Base-by-base conservation (phyloP, 805 yeast species). In the Wickerhamiella australiensis region DNA sequence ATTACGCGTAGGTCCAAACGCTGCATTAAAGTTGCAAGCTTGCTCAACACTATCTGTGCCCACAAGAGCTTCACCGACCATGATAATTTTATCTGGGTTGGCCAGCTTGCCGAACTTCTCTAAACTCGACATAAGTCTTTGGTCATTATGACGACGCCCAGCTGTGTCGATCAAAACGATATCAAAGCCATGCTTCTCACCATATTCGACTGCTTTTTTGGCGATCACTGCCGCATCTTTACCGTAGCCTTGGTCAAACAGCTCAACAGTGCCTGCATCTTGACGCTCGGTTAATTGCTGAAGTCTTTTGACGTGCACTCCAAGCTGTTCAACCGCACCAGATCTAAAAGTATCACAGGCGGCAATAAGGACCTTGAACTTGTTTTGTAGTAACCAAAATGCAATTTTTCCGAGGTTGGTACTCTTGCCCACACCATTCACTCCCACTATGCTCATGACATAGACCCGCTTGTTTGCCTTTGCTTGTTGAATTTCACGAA, bases 311-410 rank as follows among this genome's bases (percentile, higher is more conserved):
- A 90, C 97, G 67, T 90, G 98, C 1, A 88, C 95, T 57, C 92
- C 79, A 53, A 90, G 71, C 67, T 90, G 98, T 64, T 90, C 97
- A n/a, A 90, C 96, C 0, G 98, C 98, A 47, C 98, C 98, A 0
- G 96, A 85, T 66, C 98, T 76, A 68, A 90, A 90, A 0, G 98
- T 92, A 68, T 90, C 98, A 68, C 97, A 90, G 0, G 98, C 98
- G 20, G 95, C 94, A 58, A 90, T 83, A 47, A 90, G 71, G 1
- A 90, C 95, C 56, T 76, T 78, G 63, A 85, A 73, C 61, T 90
- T 79, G 65, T 92, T 90, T 61, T 92, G 96, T 50, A 90, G 68
- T 47, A 90, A 72, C 98, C 98, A 90, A 64, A 85, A 90, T 1
- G 96, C 97, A 47, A 90, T 68, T 65, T 90, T 90, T 22, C 97